A percentile compares a stretch with the other conserved stretches of the same genome.
Conservation (phyloP, 192 early-diverging fungal genomes). For the Entrophospora sp. region DNA sequence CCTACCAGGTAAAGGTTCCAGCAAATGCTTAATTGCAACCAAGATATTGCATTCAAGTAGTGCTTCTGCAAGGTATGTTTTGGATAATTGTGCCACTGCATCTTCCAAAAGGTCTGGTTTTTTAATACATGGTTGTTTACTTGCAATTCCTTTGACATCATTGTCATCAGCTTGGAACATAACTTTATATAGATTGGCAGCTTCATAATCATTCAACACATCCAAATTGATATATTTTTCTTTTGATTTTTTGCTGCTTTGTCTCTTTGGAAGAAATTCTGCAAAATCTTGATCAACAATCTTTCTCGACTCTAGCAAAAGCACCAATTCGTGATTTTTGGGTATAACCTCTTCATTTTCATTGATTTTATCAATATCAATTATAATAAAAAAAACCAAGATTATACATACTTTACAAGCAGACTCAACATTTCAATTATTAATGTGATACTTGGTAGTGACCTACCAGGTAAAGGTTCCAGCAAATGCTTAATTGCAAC, state of each 20-base stretch:
- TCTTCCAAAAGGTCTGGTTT: conserved; percentile 49
- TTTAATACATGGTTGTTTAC: conserved; percentile 46
- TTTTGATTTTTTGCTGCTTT: background rate
- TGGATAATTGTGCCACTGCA: conserved; percentile 36
- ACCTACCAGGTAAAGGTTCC: conserved; percentile 81
- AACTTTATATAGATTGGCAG: background rate
- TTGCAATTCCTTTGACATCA: conserved; percentile 43
- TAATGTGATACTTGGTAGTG: conserved; percentile 77
- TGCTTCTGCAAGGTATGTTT: conserved; percentile 50
- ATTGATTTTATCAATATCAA: background rate
- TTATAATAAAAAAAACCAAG: no score
- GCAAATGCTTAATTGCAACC: conserved; percentile 71
- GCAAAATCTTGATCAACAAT: conserved; percentile 5
- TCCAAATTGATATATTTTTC: background rate
- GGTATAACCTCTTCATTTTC: background rate
- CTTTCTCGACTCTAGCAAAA: background rate
- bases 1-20: conserved; percentile 84
- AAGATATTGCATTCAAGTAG: conserved; percentile 76
- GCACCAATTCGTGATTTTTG: background rate
- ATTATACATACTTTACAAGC: no score
- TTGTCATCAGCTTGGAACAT: conserved; percentile 39
- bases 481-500: conserved; percentile 77
- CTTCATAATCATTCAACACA: background rate
- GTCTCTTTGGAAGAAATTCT: background rate
- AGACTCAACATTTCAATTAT: conserved; percentile 59